Evolutionary conservation across 225 moss, liverwort and hornwort genomes (phyloP).

Genomic region (Bryoerythrophyllum caledonicum): DNA sequence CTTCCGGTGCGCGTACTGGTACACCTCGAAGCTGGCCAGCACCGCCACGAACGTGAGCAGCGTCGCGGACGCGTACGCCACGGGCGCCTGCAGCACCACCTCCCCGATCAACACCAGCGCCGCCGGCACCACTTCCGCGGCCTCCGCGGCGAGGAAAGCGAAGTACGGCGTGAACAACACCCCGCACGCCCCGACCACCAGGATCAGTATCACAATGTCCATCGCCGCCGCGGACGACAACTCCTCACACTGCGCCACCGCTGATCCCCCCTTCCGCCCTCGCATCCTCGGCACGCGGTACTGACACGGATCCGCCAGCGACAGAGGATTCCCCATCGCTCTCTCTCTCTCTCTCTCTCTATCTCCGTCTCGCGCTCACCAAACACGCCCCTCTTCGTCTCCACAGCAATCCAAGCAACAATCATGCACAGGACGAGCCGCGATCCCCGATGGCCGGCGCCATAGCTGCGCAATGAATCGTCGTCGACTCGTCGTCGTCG

Average conservation of each 20-base stretch:
- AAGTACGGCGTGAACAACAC: slow-evolving; percentile 80
- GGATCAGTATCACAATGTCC: slow-evolving; percentile 60
- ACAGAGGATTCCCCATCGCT: slow-evolving; percentile 56
- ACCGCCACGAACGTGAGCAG: slow-evolving; percentile 62
- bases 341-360: background rate
- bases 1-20: slow-evolving; percentile 65
- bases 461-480: slow-evolving; percentile 8
- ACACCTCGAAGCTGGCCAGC: slow-evolving; percentile 66
- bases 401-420: no score
- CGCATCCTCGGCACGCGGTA: slow-evolving; percentile 22
- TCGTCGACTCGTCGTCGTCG: background rate
- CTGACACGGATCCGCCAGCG: slow-evolving; percentile 50
- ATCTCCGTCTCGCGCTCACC: background rate
- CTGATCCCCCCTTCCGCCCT: background rate
- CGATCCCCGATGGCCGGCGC: slow-evolving; percentile 1
- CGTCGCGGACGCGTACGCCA: slow-evolving; percentile 69
- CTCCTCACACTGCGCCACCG: slow-evolving; percentile 60
- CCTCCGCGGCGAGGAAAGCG: slow-evolving; percentile 56
- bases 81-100: slow-evolving; percentile 76
- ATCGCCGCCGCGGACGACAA: slow-evolving; percentile 43
- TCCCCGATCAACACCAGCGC: slow-evolving; percentile 70
- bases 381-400: no score
- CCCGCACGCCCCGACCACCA: slow-evolving; percentile 64
- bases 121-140: slow-evolving; percentile 60
- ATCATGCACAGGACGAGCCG: no score